Conservation (phyloP, 768 basidiomycete genomes). For the Suillus ampliporus region DNA sequence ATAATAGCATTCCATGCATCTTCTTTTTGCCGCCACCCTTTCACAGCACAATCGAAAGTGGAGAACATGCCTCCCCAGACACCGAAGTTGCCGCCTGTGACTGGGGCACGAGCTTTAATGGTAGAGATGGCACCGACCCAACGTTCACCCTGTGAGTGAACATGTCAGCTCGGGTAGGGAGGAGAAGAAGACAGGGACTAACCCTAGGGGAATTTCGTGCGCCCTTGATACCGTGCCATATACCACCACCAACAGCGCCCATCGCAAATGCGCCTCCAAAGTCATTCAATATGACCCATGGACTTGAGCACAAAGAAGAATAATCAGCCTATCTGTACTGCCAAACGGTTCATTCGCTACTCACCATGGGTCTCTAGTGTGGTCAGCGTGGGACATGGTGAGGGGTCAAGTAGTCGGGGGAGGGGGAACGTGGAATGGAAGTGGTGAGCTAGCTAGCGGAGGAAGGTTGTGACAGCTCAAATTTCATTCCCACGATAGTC, state of each 20-base stretch:
- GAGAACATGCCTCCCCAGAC: slow-evolving; percentile 99
- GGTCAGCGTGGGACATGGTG: slow-evolving; percentile 87
- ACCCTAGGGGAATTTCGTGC: slow-evolving; percentile 96
- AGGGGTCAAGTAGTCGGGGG: slow-evolving; percentile 14
- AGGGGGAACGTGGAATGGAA: slow-evolving; percentile 4
- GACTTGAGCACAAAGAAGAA: slow-evolving; percentile 52
- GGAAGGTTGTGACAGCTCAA: background rate
- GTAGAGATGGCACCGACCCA: slow-evolving; percentile 92
- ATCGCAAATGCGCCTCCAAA: slow-evolving; percentile 97
- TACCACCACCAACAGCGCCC: slow-evolving; percentile 97
- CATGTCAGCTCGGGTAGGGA: background rate
- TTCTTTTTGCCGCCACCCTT: slow-evolving; percentile 95
- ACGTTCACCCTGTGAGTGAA: slow-evolving; percentile 79
- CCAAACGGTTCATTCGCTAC: slow-evolving; percentile 17
- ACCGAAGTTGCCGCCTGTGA: slow-evolving; percentile 96
- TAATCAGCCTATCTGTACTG: slow-evolving; percentile 12
- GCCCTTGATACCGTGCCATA: slow-evolving; percentile 99
- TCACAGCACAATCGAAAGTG: slow-evolving; percentile 97
- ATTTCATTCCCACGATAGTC: slow-evolving; percentile 7
- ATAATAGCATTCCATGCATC: slow-evolving; percentile 99
- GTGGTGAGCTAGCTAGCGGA: background rate
- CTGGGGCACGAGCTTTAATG: slow-evolving; percentile 97
- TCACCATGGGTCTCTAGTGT: slow-evolving; percentile 92
- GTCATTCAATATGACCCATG: slow-evolving; percentile 98
- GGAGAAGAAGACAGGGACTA: slow-evolving; percentile 31